A percentile compares a stretch with the other conserved stretches of the same genome.
phyloP scores from a whole-genome alignment of 169 alveolate genomes.

The Miamiensis avidus region DNA sequence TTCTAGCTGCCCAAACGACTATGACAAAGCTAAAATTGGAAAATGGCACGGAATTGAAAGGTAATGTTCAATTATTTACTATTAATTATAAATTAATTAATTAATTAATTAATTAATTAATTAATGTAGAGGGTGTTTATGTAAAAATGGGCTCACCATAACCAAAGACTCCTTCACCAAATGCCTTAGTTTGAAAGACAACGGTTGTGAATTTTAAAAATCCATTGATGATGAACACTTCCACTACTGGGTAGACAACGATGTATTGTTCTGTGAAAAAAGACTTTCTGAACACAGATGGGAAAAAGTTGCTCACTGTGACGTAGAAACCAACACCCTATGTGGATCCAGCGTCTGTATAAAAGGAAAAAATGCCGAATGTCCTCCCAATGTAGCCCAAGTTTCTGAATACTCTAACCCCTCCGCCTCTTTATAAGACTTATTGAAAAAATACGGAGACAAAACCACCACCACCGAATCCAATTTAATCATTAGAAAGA shows the following conservation, averaged over 20 bases:
- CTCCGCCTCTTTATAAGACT: background rate
- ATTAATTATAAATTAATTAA: too few relatives aligned
- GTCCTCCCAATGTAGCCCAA: background rate
- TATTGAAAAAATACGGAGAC: background rate
- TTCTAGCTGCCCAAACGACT: background rate
- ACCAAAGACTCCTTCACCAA: background rate
- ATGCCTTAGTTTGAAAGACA: background rate
- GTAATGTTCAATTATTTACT: background rate
- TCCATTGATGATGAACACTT: too few relatives aligned
- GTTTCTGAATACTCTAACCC: background rate
- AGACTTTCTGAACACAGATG: background rate
- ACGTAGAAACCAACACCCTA: background rate
- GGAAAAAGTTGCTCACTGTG: background rate
- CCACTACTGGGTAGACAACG: background rate
- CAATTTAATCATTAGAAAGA: too few relatives aligned
- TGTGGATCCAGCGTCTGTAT: background rate
- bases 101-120: too few relatives aligned
- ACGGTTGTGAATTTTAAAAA: background rate
- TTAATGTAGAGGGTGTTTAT: background rate
- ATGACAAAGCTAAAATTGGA: background rate
- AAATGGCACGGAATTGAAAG: background rate
- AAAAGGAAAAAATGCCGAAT: background rate
- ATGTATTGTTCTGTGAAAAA: background rate
- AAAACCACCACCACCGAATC: background rate
- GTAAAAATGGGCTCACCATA: background rate